A percentile compares a stretch with the other conserved stretches of the same genome.
These are phyloP conservation scores for Sechiopsis laciniata DNA, from an alignment of 306 rosid genomes.

Conservation along the genomic window DNA sequence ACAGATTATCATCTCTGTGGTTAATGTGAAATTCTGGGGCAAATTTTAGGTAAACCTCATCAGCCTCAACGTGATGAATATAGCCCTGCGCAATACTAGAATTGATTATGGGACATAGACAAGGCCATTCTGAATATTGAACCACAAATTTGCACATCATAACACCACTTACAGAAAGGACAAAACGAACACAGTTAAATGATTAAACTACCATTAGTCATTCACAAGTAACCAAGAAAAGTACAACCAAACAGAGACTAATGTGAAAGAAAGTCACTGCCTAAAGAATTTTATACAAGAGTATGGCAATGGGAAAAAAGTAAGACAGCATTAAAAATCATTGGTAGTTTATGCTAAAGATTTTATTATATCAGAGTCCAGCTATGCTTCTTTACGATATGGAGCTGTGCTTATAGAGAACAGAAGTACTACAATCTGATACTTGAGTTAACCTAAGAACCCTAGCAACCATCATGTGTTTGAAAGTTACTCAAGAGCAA, in stretches of 20 bases:
- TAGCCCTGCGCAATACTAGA: constrained; percentile 49
- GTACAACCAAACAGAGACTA: neutral
- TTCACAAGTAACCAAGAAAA: neutral
- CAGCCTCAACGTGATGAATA: constrained; percentile 77
- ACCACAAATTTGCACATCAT: neutral
- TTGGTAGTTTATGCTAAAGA: neutral
- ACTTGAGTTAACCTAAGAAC: neutral
- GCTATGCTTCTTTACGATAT: neutral
- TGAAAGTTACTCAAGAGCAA: neutral
- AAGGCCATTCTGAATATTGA: constrained; percentile 9
- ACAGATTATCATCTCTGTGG: constrained; percentile 46
- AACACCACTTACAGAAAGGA: neutral
- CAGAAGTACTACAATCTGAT: neutral
- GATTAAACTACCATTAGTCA: neutral
- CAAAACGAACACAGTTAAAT: neutral
- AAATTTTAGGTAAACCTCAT: constrained; percentile 65
- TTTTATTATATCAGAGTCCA: neutral
- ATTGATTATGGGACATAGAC: constrained; percentile 2
- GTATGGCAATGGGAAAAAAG: neutral
- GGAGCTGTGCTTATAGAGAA: neutral
- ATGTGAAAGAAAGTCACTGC: neutral
- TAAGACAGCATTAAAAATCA: neutral
- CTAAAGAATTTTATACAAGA: neutral
- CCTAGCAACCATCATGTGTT: neutral
- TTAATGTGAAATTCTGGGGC: constrained; percentile 37